These are phyloP conservation scores for Dipteronia dyeriana DNA, from an alignment of 345 rosid genomes.

Conservation along the genomic window DNA sequence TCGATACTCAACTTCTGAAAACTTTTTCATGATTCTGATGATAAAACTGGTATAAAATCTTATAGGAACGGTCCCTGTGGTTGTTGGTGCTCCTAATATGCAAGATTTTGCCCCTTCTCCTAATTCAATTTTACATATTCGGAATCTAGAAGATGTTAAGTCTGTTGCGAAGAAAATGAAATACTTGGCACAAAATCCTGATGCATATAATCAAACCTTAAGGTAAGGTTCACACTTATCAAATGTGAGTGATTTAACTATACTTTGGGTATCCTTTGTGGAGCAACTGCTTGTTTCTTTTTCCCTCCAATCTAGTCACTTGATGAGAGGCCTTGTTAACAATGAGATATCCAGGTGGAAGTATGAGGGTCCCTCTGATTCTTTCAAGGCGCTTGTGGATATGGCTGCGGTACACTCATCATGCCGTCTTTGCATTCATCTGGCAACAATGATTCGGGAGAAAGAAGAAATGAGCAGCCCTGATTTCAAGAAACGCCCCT, in stretches of 20 bases:
- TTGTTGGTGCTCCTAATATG: conserved; percentile 91
- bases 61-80: conserved; percentile 86
- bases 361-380: conserved; percentile 89
- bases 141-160: conserved; percentile 53
- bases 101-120: conserved; percentile 80
- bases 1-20: not conserved
- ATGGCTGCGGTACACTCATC: conserved; percentile 98
- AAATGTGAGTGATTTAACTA: not conserved
- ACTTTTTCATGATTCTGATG: not conserved
- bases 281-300: not conserved
- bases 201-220: conserved; percentile 70
- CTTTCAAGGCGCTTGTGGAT: conserved; percentile 95
- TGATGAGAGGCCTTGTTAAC: conserved; percentile 19
- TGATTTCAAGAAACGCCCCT: conserved; percentile 65
- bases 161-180: conserved; percentile 72
- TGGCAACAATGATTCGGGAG: conserved; percentile 70
- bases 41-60: conserved; percentile 9
- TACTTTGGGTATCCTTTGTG: not conserved
- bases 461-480: conserved; percentile 64
- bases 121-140: conserved; percentile 69
- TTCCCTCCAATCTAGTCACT: not conserved
- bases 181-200: conserved; percentile 67
- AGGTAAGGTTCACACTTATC: conserved; percentile 39
- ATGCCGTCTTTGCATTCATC: conserved; percentile 94
- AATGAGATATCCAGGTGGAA: conserved; percentile 66